These are phyloP conservation scores for Nakaseomyces delphensis DNA, from an alignment of 1,139 yeast genomes.

Conservation along the genomic window DNA sequence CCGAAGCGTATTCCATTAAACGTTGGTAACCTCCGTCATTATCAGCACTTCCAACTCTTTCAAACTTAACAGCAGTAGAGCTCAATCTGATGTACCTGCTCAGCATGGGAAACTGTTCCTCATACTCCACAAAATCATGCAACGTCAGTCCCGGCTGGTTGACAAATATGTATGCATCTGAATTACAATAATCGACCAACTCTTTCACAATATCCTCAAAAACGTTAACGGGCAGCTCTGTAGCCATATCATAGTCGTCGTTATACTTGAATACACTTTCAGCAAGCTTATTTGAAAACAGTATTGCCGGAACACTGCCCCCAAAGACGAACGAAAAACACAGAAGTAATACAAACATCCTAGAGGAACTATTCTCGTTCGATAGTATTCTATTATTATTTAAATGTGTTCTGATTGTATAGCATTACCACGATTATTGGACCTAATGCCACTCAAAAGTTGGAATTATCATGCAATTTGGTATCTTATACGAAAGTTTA, in stretches of 20 bases:
- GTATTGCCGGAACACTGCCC: constrained; percentile 23
- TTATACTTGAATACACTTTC: constrained; percentile 21
- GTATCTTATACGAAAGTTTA: no score
- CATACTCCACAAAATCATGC: constrained; percentile 45
- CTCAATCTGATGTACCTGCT: constrained; percentile 48
- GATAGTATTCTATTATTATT: no score
- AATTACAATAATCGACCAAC: constrained; percentile 50
- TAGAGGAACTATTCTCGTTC: no score
- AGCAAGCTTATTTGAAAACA: constrained; percentile 25
- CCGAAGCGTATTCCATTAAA: constrained; percentile 18
- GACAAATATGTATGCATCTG: constrained; percentile 61
- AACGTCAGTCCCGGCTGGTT: constrained; percentile 61
- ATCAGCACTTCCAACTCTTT: constrained; percentile 30
- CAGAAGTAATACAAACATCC: no score
- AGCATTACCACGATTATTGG: no score
- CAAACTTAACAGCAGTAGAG: constrained; percentile 47
- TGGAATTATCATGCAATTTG: no score
- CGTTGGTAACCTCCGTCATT: constrained; percentile 25
- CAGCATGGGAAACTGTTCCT: constrained; percentile 43
- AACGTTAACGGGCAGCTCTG: constrained; percentile 27
- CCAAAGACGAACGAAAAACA: neutral
- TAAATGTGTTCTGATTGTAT: no score
- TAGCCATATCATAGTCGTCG: constrained; percentile 13
- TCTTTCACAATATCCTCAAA: constrained; percentile 42
- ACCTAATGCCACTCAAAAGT: no score